Evolutionary conservation across 371 early-diverging fungal species (phyloP).

Genomic region (Dichotomocladium elegans): DNA sequence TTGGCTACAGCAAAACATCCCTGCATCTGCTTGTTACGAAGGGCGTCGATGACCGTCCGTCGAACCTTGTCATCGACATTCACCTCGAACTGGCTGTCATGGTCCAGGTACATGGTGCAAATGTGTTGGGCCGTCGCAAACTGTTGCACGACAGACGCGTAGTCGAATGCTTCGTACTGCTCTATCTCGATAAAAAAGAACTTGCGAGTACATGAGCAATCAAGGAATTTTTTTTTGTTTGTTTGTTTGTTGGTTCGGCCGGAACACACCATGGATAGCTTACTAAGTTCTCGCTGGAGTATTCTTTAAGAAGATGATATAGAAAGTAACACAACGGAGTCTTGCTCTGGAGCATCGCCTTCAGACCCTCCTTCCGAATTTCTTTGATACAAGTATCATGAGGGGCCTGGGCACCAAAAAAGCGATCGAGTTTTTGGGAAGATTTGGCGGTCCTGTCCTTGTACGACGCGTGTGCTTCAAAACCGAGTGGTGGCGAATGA

Average conservation of each 20-base stretch:
- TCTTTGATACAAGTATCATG: slow-evolving; percentile 50
- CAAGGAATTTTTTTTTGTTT: background rate
- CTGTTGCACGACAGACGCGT: slow-evolving; percentile 33
- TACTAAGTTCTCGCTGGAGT: slow-evolving; percentile 56
- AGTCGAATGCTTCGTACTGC: slow-evolving; percentile 46
- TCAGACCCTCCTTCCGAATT: slow-evolving; percentile 49
- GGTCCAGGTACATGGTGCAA: slow-evolving; percentile 49
- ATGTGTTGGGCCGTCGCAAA: slow-evolving; percentile 51
- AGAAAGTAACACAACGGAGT: slow-evolving; percentile 58
- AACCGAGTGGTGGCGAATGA: slow-evolving; percentile 15
- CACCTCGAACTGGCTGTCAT: slow-evolving; percentile 52
- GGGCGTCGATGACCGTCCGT: slow-evolving; percentile 24
- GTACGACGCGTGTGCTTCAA: slow-evolving; percentile 38
- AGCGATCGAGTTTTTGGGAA: slow-evolving; percentile 39
- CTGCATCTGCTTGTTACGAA: slow-evolving; percentile 22
- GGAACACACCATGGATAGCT: background rate
- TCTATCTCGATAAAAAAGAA: slow-evolving; percentile 61
- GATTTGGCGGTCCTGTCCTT: slow-evolving; percentile 32
- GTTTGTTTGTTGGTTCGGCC: background rate
- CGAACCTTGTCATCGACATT: slow-evolving; percentile 55
- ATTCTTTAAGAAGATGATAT: slow-evolving; percentile 50
- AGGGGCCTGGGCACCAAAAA: slow-evolving; percentile 49
- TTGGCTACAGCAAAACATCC: slow-evolving; percentile 50
- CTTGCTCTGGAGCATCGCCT: slow-evolving; percentile 50
- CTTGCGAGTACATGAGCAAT: slow-evolving; percentile 13